phyloP scores from a whole-genome alignment of 345 rosid species.

The Hibiscus mutabilis region DNA sequence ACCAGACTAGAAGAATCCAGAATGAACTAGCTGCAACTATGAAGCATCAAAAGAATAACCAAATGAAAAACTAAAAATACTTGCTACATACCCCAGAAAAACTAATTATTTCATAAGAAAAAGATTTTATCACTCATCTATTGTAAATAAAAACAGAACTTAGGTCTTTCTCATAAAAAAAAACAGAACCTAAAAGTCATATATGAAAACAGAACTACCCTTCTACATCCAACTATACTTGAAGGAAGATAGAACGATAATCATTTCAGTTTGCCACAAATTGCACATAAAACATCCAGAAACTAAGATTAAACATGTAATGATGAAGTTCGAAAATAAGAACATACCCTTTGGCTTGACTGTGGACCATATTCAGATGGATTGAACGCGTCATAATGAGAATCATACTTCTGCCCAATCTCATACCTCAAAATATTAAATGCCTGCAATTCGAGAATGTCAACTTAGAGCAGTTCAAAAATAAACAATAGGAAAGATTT shows the following conservation, averaged over 20 bases:
- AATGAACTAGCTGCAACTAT: background rate
- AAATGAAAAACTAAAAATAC: background rate
- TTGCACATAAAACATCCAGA: background rate
- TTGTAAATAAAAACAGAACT: background rate
- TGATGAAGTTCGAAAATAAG: constrained; percentile 1
- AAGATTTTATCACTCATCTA: background rate
- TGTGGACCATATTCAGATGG: constrained; percentile 83
- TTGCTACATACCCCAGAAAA: background rate
- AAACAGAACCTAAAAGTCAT: background rate
- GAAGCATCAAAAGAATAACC: background rate
- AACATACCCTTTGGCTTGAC: constrained; percentile 65
- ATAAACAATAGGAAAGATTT: constrained; percentile 7
- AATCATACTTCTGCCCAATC: constrained; percentile 82
- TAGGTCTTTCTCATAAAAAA: too few relatives aligned
- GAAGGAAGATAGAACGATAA: background rate
- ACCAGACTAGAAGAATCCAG: background rate
- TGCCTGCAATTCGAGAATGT: constrained; percentile 44
- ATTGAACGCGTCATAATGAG: constrained; percentile 82
- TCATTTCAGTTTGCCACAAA: background rate
- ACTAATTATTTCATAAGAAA: background rate
- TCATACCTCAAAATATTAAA: constrained; percentile 81
- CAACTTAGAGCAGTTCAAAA: constrained; percentile 13
- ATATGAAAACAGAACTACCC: background rate
- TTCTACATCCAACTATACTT: background rate
- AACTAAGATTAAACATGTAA: background rate